Evolutionary conservation across 2,329 filamentous ascomycete genomes (phyloP), one percentile per base, ranked within the genome.

Genomic region (Cladophialophora yegresii): DNA sequence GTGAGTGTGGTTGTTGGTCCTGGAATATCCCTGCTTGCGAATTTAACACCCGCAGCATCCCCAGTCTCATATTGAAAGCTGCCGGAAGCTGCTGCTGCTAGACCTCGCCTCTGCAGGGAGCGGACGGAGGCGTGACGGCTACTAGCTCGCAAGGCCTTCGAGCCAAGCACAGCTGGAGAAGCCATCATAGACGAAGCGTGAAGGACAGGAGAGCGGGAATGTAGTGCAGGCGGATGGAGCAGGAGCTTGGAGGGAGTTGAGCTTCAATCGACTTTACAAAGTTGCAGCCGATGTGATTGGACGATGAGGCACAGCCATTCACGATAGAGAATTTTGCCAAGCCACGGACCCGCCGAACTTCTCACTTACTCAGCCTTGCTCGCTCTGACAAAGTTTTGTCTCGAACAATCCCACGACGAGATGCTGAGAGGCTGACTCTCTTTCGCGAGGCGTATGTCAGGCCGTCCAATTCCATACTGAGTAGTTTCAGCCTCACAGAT

Each of bases 1-100:
- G 93, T 92, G 71, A 99, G 85, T 75, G 92, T 96, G 67, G 93
- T 92, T 67, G 93, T 96, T 71, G 92, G 91, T 69, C 92, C 91
- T 69, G 90, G 86, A 75, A 91, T 84, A 79, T 98, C 93, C 83
- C 93, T 88, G 82, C 91, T 91, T 76, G 93, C 93, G 73, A 96
- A 86, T 85, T 96, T 97, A 81, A 98, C 83, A 75, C 93, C 93
- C 77, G 88, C 86, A 78, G 90, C 86, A 80, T 96, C 90, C 76
- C 90, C 85, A 68, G 90, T 87, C 81, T 97, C 89, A 83, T 96
- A 99, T 78, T 90, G 87, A 81, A 93, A 91, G 72, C 90, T 88
- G 69, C 86, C 86, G 79, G 83, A 90, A 81, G 86, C 84, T 73
- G 90, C 83, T 71, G 86, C 79, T 73, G 87, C 87, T 73, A 90